Base-by-base conservation (phyloP, 257 asterid genomes). In the Fraxinus cuspidata region DNA sequence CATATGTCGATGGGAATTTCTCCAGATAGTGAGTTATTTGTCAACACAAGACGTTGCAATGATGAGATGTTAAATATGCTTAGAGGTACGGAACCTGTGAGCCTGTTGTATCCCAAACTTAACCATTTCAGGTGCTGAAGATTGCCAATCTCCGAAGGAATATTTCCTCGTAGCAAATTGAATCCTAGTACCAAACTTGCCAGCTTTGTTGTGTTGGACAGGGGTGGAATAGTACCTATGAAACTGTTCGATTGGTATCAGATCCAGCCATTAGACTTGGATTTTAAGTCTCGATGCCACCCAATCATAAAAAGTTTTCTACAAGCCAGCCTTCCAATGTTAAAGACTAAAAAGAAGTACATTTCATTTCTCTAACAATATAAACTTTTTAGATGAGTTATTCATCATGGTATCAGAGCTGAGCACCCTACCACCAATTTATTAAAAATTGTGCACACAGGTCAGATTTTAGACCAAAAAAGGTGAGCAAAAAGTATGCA, bases 1-100 rank as follows among this genome's bases (percentile, higher is more conserved):
- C 88, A 83, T 71, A 85, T 78, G 44, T 74, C 29, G 8, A 7
- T 44, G 38, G 82, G 86, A 68, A 85, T 73, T 64, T 31, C 34
- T 66, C 86, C 85, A 6, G 79, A 74, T 6, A 85, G 78, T 11
- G 53, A 65, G 38, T 85, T 85, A 12, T n/a, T 3, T 16, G 68
- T 51, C 5, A 82, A 70, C 23, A 23, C 78, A 18, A 81, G 65
- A 5, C 1, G 7, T 84, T 84, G 79, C 70, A 86, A 47, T 0
- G 74, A 63, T 27, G 83, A 82, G 9, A 84, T 74, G 49, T 76
- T 56, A 75, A 79, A 79, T 15, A 84, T 31, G 75, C 47, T 76
- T 7, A 66, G 44, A 5, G 84, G 82, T 53, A 84, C 49, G 13
- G 88, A 31, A 16, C 86, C 86, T 2, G 47, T 11, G 9, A 80